Conservation (phyloP, 164 flowering plant species). For the Malania oleifera region DNA sequence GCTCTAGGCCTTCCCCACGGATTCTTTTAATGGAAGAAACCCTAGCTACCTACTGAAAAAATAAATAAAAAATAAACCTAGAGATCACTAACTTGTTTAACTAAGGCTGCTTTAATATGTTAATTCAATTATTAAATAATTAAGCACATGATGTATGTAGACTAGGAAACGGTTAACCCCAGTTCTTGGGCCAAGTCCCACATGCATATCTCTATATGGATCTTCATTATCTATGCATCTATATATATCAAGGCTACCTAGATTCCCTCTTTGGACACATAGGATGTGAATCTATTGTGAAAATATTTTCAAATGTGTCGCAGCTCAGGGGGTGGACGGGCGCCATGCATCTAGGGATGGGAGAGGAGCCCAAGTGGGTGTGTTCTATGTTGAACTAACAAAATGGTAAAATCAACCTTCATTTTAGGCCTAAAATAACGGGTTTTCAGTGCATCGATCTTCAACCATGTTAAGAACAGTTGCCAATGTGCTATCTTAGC, state of each 20-base stretch:
- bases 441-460: no score
- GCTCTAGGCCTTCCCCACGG: no score
- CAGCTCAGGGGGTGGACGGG: constrained; percentile 3
- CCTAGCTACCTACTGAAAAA: no score
- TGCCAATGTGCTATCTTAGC: no score
- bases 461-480: no score
- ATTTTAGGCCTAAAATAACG: no score
- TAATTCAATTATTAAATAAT: no score
- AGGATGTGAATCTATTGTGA: not conserved
- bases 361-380: no score
- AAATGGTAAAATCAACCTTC: no score
- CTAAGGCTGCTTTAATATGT: constrained; percentile 17
- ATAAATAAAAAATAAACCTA: no score
- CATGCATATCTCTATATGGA: not conserved
- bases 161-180: constrained; percentile 8
- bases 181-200: constrained; percentile 8
- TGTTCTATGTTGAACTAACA: no score
- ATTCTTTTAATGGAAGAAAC: constrained; percentile 19
- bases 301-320: constrained; percentile 5
- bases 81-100: constrained; percentile 29
- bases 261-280: constrained; percentile 3
- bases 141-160: constrained; percentile 24
- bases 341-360: not conserved
- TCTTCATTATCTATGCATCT: not conserved
- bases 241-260: not conserved